A percentile compares a stretch with the other conserved stretches of the same genome.
Evolutionary conservation across 768 basidiomycete species (phyloP).

Genomic region (Auricularia heimuer): DNA sequence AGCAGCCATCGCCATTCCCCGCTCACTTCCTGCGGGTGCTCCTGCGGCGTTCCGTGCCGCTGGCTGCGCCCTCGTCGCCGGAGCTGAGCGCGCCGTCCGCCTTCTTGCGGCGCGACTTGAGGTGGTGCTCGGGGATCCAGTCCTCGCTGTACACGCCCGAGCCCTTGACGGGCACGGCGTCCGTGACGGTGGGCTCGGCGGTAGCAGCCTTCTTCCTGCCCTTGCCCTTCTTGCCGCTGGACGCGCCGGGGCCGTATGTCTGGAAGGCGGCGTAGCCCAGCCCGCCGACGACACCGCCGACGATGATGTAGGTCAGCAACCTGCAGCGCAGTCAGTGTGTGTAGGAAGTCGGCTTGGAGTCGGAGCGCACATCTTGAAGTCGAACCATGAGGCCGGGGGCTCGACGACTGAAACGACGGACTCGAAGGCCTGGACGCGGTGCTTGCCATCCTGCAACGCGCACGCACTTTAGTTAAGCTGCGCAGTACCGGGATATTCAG

Average conservation of each 20-base stretch:
- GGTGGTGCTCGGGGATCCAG: slow-evolving; percentile 87
- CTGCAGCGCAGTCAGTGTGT: slow-evolving; percentile 21
- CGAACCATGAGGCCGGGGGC: slow-evolving; percentile 66
- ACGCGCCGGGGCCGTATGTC: slow-evolving; percentile 43
- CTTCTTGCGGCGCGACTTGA: slow-evolving; percentile 54
- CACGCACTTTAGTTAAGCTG: no score
- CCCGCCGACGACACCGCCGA: slow-evolving; percentile 51
- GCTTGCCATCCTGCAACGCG: slow-evolving; percentile 28
- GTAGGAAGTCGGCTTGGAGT: not conserved
- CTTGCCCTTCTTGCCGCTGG: slow-evolving; percentile 43
- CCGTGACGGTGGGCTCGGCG: slow-evolving; percentile 22
- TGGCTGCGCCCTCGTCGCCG: slow-evolving; percentile 40
- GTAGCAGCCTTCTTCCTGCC: slow-evolving; percentile 16
- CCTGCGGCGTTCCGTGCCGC: slow-evolving; percentile 8
- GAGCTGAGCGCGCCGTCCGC: slow-evolving; percentile 35
- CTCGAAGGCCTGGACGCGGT: slow-evolving; percentile 63
- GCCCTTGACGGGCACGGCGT: slow-evolving; percentile 50
- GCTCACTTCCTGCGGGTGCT: slow-evolving; percentile 6
- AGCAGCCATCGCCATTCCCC: no score
- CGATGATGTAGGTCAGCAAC: slow-evolving; percentile 62
- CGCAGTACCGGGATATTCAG: no score
- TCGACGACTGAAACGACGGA: slow-evolving; percentile 72
- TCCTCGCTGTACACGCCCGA: slow-evolving; percentile 74
- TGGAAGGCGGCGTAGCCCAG: slow-evolving; percentile 55
- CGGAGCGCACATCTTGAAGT: slow-evolving; percentile 62